Conservation (phyloP, 805 yeast genomes). For the Candida ponderosae region DNA sequence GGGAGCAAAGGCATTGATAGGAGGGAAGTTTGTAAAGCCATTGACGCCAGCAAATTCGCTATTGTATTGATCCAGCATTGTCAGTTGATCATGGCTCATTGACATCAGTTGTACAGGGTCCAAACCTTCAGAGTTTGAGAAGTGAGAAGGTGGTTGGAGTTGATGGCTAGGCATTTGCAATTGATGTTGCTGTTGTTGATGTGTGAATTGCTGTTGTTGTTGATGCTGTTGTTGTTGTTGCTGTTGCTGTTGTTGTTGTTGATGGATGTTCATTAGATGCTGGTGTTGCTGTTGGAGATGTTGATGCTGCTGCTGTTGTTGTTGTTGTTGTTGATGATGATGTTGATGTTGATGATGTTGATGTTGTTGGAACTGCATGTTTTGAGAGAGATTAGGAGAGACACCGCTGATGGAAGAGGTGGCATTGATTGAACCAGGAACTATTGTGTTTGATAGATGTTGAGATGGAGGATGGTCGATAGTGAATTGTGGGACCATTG, state of each 20-base stretch:
- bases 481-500: no score
- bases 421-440: background rate
- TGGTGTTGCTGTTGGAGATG: background rate
- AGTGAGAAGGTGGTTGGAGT: no score
- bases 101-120: no score
- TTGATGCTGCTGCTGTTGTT: background rate
- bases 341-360: no score
- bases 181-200: background rate
- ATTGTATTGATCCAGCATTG: background rate
- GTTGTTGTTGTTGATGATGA: no score
- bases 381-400: background rate
- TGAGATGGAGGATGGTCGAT: no score
- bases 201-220: no score
- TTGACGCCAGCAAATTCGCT: no score
- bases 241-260: constrained; percentile 4
- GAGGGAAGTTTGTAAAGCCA: background rate
- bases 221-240: no score
- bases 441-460: no score
- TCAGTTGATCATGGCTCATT: no score
- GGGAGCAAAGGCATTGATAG: background rate
- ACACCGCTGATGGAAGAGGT: background rate
- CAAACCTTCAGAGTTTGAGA: no score
- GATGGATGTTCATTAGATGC: background rate
- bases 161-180: background rate
- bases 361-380: background rate